Conservation (phyloP, 1,139 yeast genomes). For the Candida dubliniensis region DNA sequence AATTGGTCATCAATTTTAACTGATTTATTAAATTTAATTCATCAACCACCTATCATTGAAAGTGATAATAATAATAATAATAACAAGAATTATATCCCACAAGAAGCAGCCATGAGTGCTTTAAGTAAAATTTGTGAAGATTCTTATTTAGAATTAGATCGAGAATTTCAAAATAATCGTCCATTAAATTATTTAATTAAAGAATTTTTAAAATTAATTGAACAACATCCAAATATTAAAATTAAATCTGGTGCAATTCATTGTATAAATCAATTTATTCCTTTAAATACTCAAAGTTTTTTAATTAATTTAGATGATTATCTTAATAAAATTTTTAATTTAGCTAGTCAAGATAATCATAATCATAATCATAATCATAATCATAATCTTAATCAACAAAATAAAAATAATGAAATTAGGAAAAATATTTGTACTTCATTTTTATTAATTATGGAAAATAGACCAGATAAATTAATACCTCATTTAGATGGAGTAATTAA, state of each 20-base stretch:
- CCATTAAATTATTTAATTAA: slow-evolving; percentile 72
- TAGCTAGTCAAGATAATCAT: slow-evolving; percentile 56
- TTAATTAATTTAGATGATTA: slow-evolving; percentile 65
- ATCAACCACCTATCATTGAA: slow-evolving; percentile 11
- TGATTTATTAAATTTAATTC: slow-evolving; percentile 60
- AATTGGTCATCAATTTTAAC: slow-evolving; percentile 78
- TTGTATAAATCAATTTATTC: slow-evolving; percentile 77
- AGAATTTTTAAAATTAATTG: slow-evolving; percentile 55
- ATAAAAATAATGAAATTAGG: slow-evolving; percentile 57
- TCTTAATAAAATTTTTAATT: slow-evolving; percentile 59
- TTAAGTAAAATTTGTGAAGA: slow-evolving; percentile 89
- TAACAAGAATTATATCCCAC: slow-evolving; percentile 23
- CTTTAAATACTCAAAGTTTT: slow-evolving; percentile 65
- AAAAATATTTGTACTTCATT: slow-evolving; percentile 80
- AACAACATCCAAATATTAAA: slow-evolving; percentile 36
- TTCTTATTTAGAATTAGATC: slow-evolving; percentile 56
- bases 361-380: too few relatives aligned
- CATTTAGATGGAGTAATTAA: slow-evolving; percentile 83
- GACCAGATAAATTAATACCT: slow-evolving; percentile 79
- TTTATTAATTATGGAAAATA: slow-evolving; percentile 65
- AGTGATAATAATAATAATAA: background rate
- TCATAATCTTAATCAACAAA: too few relatives aligned
- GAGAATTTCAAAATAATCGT: slow-evolving; percentile 60
- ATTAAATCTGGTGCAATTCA: slow-evolving; percentile 65
- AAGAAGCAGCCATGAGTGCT: slow-evolving; percentile 77